These are phyloP conservation scores for Oligophagozyma castellii DNA, from an alignment of 1,139 yeast species.

Conservation along the genomic window DNA sequence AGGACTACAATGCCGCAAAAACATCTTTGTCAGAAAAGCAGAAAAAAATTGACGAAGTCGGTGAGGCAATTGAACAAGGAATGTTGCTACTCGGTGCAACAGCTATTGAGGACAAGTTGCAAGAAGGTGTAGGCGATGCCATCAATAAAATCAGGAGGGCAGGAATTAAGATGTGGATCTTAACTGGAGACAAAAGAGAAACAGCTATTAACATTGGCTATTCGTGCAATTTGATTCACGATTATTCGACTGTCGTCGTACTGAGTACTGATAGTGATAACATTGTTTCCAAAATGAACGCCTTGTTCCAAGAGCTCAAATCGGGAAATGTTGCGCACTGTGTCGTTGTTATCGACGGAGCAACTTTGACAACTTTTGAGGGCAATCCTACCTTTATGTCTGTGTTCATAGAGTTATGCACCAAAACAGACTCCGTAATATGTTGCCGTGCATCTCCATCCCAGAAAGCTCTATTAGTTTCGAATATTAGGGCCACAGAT, in stretches of 20 bases:
- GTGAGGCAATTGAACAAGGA: constrained; percentile 53
- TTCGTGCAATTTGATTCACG: constrained; percentile 84
- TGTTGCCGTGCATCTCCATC: constrained; percentile 97
- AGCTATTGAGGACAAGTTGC: constrained; percentile 93
- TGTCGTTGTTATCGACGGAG: constrained; percentile 89
- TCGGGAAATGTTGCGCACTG: constrained; percentile 78
- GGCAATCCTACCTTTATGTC: constrained; percentile 57
- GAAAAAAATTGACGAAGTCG: constrained; percentile 53
- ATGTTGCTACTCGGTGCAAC: constrained; percentile 78
- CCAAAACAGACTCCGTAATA: constrained; percentile 78
- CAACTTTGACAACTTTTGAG: constrained; percentile 61
- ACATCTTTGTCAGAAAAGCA: constrained; percentile 60
- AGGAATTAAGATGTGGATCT: constrained; percentile 93
- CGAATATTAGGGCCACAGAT: constrained; percentile 54
- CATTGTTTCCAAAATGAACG: constrained; percentile 31
- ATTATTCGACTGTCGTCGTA: constrained; percentile 78
- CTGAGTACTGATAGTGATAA: constrained; percentile 49
- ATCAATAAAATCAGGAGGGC: constrained; percentile 87
- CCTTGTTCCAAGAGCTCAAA: constrained; percentile 30
- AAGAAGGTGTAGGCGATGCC: constrained; percentile 89
- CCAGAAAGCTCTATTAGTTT: constrained; percentile 85
- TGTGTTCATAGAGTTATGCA: constrained; percentile 69
- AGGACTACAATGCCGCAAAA: constrained; percentile 59
- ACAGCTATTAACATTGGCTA: constrained; percentile 96
- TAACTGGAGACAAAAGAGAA: constrained; percentile 95